Evolutionary conservation across 345 rosid genomes (phyloP), one percentile per base, ranked within the genome.

Genomic region (Zanthoxylum bungeanum): DNA sequence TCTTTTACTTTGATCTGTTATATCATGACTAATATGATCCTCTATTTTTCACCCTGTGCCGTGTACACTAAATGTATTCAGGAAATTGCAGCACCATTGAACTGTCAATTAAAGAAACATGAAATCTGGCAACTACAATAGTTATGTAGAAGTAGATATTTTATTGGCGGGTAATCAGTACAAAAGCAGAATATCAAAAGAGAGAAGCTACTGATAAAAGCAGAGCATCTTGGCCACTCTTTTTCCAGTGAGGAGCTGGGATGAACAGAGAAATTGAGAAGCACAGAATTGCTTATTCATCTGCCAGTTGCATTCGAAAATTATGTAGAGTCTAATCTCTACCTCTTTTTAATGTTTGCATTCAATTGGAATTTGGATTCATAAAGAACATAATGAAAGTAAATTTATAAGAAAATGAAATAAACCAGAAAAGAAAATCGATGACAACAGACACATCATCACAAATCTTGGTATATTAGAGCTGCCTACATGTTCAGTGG

Each of bases 131-230:
- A 30, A 36, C 5, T 22, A 31, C 22, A 53, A 55, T 68, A 37
- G 39, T 70, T 70, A 44, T 11, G 14, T 21, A 31, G 40, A 21
- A 9, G 28, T n/a, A 33, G 44, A 24, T 21, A 21, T 30, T 31
- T 31, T 53, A 24, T 59, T 59, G 65, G 44, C 33, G 66, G 19
- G 46, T 70, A 60, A 33, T 34, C 66, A 60, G 50, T 22, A 14
- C 33, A 33, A 57, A 60, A 8, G 25, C 66, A 46, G 56, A 7
- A 57, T 39, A n/a, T 69, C 56, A 30, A 3, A 42, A 12, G 53
- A 69, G 56, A 46, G 22, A 60, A 59, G 79, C 77, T 67, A 33
- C 78, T 60, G 76, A 40, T 60, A 57, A 70, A 73, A 36, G 64
- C 10, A 25, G n/a, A n/a, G 30, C 33, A 39, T 17, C 44, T 9